Percentiles rank a stretch among this genome's conserved stretches.
Conservation (phyloP, 441 rosid genomes). For the Syzygium syzygioides region DNA sequence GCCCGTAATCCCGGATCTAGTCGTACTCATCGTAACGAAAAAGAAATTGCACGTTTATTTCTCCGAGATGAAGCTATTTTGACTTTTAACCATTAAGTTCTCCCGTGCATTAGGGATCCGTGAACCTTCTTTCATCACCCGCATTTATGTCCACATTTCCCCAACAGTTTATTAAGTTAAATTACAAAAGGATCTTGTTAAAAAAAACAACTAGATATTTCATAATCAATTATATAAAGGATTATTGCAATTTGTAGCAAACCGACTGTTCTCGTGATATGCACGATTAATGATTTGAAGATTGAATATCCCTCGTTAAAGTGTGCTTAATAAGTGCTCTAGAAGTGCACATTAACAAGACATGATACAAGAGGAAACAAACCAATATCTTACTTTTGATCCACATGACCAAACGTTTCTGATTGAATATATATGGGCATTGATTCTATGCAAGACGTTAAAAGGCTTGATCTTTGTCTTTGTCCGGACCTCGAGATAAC, state of each 20-base stretch:
- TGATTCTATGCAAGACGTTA: no score
- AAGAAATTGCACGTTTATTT: not conserved
- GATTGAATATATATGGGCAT: not conserved
- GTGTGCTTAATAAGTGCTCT: not conserved
- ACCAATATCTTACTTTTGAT: not conserved
- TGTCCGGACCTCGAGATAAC: no score
- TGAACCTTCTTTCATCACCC: not conserved
- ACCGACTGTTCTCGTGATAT: not conserved
- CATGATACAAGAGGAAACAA: not conserved
- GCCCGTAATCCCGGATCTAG: not conserved
- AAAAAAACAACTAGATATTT: not conserved
- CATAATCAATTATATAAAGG: not conserved
- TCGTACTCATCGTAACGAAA: not conserved
- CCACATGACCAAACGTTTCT: not conserved
- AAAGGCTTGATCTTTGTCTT: no score
- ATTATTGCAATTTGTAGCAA: not conserved
- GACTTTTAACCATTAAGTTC: not conserved
- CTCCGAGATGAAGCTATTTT: not conserved
- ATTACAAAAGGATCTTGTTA: not conserved
- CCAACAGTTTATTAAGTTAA: not conserved
- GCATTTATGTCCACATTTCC: not conserved
- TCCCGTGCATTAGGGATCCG: not conserved
- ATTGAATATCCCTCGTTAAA: not conserved
- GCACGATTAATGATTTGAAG: not conserved
- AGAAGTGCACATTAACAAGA: not conserved